Conservation (phyloP, 176 grass and related monocot species). For the Oryza longistaminata region DNA sequence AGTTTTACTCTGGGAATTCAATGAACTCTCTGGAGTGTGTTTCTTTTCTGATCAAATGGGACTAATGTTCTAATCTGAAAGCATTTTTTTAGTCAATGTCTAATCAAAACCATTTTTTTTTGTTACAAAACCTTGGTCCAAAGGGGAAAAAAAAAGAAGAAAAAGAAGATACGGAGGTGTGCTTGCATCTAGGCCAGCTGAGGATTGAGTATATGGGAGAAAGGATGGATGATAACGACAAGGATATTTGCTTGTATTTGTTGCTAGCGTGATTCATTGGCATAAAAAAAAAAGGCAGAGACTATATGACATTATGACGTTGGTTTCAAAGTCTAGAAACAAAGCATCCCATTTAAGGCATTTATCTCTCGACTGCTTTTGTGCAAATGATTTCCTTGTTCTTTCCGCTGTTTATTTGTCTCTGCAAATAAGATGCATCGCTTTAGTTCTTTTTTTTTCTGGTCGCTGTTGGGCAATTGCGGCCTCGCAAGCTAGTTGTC, state of each 20-base stretch:
- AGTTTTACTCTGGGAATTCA: slow-evolving; percentile 1
- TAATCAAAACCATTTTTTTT: not conserved
- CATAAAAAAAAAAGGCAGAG: not conserved
- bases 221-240: slow-evolving; percentile 13
- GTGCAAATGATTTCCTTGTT: not conserved
- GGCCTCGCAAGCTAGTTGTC: not conserved
- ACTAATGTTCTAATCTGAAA: not conserved
- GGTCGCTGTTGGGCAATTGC: not conserved
- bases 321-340: slow-evolving; percentile 16
- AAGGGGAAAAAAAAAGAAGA: not conserved
- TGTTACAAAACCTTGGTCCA: not conserved
- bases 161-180: not conserved
- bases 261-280: slow-evolving; percentile 22
- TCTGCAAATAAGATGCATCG: not conserved
- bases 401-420: not conserved
- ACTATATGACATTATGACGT: slow-evolving; percentile 17
- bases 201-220: slow-evolving; percentile 14
- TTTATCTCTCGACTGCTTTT: not conserved
- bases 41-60: not conserved
- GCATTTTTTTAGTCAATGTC: not conserved
- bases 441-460: slow-evolving; percentile 6
- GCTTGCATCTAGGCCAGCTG: not conserved
- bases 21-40: not conserved
- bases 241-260: slow-evolving; percentile 5
- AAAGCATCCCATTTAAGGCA: not conserved